Evolutionary conservation across 345 rosid species (phyloP).

Genomic region (Bruguiera gymnorhiza): DNA sequence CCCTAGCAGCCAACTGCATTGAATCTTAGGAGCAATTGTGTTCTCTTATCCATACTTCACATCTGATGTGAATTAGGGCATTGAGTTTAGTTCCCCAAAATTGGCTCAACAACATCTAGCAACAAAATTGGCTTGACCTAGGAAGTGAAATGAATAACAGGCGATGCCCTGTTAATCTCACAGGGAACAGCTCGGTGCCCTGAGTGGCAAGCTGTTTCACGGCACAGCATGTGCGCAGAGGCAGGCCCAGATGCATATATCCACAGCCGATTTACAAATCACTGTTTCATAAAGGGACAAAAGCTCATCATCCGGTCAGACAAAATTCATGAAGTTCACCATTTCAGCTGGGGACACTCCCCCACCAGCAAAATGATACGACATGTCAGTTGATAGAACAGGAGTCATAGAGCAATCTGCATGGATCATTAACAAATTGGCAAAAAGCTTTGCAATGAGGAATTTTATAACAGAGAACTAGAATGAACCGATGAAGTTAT

Average conservation of each 20-base stretch:
- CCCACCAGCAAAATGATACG: background rate
- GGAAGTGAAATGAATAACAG: background rate
- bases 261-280: slow-evolving; percentile 46
- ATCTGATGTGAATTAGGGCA: no score
- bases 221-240: slow-evolving; percentile 55
- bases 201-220: slow-evolving; percentile 45
- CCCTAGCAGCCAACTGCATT: no score
- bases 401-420: background rate
- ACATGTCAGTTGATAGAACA: background rate
- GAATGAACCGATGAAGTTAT: no score
- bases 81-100: no score
- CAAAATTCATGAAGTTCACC: background rate
- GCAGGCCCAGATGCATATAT: slow-evolving; percentile 56
- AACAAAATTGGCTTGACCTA: background rate
- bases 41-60: no score
- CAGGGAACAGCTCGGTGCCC: slow-evolving; percentile 24
- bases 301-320: slow-evolving; percentile 5
- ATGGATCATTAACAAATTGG: background rate
- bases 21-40: no score
- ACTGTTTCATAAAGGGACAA: slow-evolving; percentile 42
- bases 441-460: no score
- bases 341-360: background rate
- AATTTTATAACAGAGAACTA: no score
- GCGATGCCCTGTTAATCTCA: slow-evolving; percentile 7
- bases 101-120: no score